phyloP scores from a whole-genome alignment of 352 stramenopile genomes.

The Plasmopara viticola region DNA sequence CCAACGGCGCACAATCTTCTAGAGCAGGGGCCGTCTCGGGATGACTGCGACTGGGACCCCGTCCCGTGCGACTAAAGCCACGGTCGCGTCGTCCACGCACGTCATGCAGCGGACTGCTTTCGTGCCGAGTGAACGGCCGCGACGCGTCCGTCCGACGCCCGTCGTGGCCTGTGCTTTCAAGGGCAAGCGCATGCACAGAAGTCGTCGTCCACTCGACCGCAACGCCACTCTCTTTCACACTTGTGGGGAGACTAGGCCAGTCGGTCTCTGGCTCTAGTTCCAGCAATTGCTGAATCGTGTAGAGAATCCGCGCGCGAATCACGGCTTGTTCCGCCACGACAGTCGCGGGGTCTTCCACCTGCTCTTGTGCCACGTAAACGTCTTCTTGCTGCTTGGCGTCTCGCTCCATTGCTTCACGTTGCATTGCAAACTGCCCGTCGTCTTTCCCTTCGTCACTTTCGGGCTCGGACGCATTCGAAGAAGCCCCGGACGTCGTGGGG shows the following conservation, averaged over 20 bases:
- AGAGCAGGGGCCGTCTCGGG: constrained; percentile 47
- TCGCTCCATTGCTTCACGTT: constrained; percentile 7
- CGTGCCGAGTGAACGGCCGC: constrained; percentile 36
- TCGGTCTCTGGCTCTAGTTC: constrained; percentile 58
- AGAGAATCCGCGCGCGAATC: constrained; percentile 57
- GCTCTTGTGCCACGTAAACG: constrained; percentile 5
- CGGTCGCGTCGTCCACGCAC: constrained; percentile 32
- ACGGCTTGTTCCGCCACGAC: constrained; percentile 33
- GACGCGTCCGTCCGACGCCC: constrained; percentile 39
- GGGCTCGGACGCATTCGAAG: constrained; percentile 27
- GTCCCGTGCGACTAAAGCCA: constrained; percentile 35
- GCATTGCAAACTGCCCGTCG: background rate
- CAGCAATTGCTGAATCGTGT: constrained; percentile 70
- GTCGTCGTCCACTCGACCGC: constrained; percentile 48
- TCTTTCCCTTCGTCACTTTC: constrained; percentile 7
- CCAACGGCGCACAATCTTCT: constrained; percentile 56
- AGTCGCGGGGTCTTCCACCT: background rate
- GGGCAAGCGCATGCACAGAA: constrained; percentile 13
- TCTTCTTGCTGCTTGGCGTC: constrained; percentile 24
- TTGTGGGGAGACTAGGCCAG: constrained; percentile 39
- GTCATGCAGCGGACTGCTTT: constrained; percentile 35
- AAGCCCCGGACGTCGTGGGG: constrained; percentile 20
- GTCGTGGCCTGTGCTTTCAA: constrained; percentile 20
- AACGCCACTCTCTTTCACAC: constrained; percentile 45
- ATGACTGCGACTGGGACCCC: constrained; percentile 30